These are phyloP conservation scores for Rhododendron simsii DNA, from an alignment of 148 eudicot genomes.

Conservation along the genomic window DNA sequence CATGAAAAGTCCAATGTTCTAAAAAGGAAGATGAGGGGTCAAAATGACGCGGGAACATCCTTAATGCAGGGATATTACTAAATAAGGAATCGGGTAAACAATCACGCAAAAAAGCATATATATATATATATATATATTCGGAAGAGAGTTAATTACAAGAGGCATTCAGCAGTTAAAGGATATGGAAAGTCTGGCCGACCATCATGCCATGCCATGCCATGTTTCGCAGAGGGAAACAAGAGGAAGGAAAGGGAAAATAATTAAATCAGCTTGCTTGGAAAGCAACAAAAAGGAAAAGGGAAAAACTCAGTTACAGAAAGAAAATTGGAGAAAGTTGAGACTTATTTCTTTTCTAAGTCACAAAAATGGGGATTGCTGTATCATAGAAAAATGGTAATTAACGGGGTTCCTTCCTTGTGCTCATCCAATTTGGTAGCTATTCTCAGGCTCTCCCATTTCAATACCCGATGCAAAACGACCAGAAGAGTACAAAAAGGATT, in stretches of 20 bases:
- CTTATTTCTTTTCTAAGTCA: background rate
- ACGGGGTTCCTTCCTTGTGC: background rate
- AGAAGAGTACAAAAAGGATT: background rate
- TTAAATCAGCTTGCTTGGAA: background rate
- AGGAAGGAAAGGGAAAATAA: background rate
- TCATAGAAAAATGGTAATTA: background rate
- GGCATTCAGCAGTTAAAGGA: background rate
- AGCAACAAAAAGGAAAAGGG: background rate
- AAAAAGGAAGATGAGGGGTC: too few relatives aligned
- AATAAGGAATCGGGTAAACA: too few relatives aligned
- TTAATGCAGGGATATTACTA: background rate
- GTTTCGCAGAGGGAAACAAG: background rate
- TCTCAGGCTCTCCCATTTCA: background rate
- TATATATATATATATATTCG: too few relatives aligned
- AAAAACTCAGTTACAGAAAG: background rate
- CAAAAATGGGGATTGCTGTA: background rate
- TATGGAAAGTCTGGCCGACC: background rate
- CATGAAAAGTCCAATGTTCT: background rate
- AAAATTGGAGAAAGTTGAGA: background rate
- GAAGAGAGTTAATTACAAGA: background rate
- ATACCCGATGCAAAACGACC: background rate
- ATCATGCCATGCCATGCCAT: background rate
- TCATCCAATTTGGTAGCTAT: background rate
- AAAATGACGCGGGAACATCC: background rate
- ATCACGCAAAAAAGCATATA: background rate